phyloP scores from a whole-genome alignment of 1,139 yeast species.

The Candida neerlandica region DNA sequence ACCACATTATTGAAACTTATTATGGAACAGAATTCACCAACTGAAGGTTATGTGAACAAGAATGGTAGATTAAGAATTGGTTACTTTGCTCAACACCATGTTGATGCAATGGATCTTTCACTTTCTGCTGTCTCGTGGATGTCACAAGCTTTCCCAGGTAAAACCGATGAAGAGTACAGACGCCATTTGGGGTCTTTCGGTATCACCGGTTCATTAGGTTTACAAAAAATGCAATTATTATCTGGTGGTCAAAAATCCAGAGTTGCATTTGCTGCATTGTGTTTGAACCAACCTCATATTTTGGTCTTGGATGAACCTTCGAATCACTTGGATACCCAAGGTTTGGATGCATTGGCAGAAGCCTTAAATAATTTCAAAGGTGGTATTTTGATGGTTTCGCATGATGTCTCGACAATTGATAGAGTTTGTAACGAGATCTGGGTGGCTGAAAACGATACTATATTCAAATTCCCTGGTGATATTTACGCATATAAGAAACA shows the following conservation, averaged over 20 bases:
- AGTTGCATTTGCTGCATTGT: conserved; percentile 95
- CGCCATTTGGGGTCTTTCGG: conserved; percentile 97
- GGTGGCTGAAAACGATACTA: conserved; percentile 89
- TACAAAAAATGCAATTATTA: conserved; percentile 84
- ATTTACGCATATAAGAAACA: conserved; percentile 90
- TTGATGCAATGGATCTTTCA: conserved; percentile 93
- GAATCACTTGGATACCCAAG: conserved; percentile 97
- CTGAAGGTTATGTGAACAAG: conserved; percentile 71
- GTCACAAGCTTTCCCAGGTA: conserved; percentile 89
- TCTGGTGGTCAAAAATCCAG: conserved; percentile 99
- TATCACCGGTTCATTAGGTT: conserved; percentile 89
- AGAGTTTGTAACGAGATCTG: conserved; percentile 90
- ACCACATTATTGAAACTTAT: conserved; percentile 87
- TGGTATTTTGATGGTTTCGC: conserved; percentile 96
- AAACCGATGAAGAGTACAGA: conserved; percentile 94
- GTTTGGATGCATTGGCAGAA: conserved; percentile 91
- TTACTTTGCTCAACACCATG: conserved; percentile 99
- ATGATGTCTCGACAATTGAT: conserved; percentile 89
- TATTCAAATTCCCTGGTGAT: conserved; percentile 76
- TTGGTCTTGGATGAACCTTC: conserved; percentile 97
- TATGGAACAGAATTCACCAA: conserved; percentile 75
- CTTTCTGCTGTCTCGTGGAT: conserved; percentile 93
- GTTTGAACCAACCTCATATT: conserved; percentile 90
- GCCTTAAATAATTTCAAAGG: conserved; percentile 89
- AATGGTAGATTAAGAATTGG: conserved; percentile 91